Conservation (phyloP, 352 stramenopile genomes). For the Globisporangium cystogenes region DNA sequence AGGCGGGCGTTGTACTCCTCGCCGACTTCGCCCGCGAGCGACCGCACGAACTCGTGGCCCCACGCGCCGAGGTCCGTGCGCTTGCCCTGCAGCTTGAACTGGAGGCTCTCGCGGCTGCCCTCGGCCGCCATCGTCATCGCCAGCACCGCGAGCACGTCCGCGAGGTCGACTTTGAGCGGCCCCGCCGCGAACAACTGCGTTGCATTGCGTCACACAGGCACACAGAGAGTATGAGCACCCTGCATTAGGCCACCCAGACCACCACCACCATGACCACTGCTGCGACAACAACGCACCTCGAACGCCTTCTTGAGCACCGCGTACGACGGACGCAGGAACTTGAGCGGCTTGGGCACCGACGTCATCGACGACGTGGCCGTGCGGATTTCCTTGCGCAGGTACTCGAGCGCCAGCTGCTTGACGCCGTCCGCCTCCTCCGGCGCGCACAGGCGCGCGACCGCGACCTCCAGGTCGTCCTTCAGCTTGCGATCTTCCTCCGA, state of each 20-base stretch:
- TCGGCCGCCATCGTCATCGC: slow-evolving; percentile 99
- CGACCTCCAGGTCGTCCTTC: slow-evolving; percentile 90
- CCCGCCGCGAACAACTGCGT: slow-evolving; percentile 27
- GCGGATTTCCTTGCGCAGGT: slow-evolving; percentile 96
- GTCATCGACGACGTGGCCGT: slow-evolving; percentile 98
- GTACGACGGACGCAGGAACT: slow-evolving; percentile 98
- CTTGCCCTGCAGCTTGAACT: slow-evolving; percentile 90
- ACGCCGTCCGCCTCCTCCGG: slow-evolving; percentile 49
- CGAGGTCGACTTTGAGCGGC: slow-evolving; percentile 77
- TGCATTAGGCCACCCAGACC: too few species aligned
- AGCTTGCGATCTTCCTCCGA: slow-evolving; percentile 91
- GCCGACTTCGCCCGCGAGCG: slow-evolving; percentile 96
- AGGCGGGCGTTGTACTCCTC: slow-evolving; percentile 86
- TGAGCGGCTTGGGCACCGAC: slow-evolving; percentile 98
- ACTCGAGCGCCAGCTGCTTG: slow-evolving; percentile 90
- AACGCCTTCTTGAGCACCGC: slow-evolving; percentile 87
- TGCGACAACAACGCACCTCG: too few species aligned
- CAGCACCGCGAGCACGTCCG: slow-evolving; percentile 90
- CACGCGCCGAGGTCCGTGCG: slow-evolving; percentile 92
- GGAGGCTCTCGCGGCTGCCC: slow-evolving; percentile 80
- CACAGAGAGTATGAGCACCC: too few species aligned
- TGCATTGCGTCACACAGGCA: background rate
- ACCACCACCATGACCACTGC: background rate
- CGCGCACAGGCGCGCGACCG: slow-evolving; percentile 79
- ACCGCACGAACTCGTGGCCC: slow-evolving; percentile 99